phyloP scores from a whole-genome alignment of 2,329 filamentous ascomycete genomes.

The Paecilomyces variotii region DNA sequence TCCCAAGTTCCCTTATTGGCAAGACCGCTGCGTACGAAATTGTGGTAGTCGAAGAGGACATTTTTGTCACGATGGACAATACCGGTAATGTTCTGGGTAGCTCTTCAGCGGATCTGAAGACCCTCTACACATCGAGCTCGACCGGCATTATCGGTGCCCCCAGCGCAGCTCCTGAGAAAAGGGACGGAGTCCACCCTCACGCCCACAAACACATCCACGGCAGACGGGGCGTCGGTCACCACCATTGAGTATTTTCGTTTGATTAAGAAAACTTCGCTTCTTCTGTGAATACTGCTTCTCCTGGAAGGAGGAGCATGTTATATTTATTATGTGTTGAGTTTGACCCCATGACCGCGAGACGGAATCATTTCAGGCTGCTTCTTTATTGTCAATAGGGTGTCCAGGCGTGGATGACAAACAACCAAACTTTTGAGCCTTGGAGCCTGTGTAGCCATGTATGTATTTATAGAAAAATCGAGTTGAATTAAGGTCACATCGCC shows the following conservation, averaged over 20 bases:
- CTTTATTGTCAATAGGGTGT: not conserved
- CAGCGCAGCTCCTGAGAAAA: constrained; percentile 13
- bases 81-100: constrained; percentile 18
- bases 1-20: not conserved
- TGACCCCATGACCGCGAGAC: not conserved
- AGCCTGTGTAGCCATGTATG: too few relatives aligned
- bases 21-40: constrained; percentile 15
- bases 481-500: too few relatives aligned
- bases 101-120: constrained; percentile 12
- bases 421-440: too few relatives aligned
- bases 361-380: not conserved
- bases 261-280: not conserved
- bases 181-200: constrained; percentile 10
- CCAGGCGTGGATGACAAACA: not conserved
- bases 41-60: constrained; percentile 22
- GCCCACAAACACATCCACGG: constrained; percentile 8
- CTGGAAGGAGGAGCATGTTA: not conserved
- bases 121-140: constrained; percentile 13
- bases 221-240: constrained; percentile 17
- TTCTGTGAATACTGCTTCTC: not conserved
- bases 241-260: not conserved
- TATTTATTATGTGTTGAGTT: not conserved
- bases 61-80: constrained; percentile 19
- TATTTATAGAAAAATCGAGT: too few relatives aligned
- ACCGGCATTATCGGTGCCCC: constrained; percentile 13